Percentiles rank a stretch among this genome's conserved stretches.
phyloP scores from a whole-genome alignment of 768 basidiomycete species.

The Gyrodon lividus region DNA sequence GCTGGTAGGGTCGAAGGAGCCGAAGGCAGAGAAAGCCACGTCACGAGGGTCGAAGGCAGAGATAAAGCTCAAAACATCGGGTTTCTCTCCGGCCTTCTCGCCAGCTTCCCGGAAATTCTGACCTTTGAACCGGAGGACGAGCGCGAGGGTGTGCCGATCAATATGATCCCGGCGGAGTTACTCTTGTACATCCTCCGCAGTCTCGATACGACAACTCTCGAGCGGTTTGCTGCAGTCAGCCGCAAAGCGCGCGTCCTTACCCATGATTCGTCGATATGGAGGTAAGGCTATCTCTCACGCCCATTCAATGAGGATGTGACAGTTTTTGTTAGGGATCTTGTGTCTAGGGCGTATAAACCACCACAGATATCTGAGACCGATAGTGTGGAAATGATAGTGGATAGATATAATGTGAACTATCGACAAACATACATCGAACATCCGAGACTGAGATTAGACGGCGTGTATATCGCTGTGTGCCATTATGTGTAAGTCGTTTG shows the following conservation, averaged over 20 bases:
- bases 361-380: constrained; percentile 68
- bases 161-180: constrained; percentile 72
- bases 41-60: constrained; percentile 54
- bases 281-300: constrained; percentile 41
- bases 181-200: constrained; percentile 63
- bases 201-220: constrained; percentile 66
- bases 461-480: constrained; percentile 89
- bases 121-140: constrained; percentile 73
- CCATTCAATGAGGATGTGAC: constrained; percentile 4
- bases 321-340: constrained; percentile 51
- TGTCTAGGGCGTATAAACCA: constrained; percentile 63
- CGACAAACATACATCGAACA: constrained; percentile 80
- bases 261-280: constrained; percentile 73
- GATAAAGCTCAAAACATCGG: constrained; percentile 25
- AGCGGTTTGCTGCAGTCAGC: constrained; percentile 73
- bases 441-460: constrained; percentile 81
- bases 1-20: constrained; percentile 61
- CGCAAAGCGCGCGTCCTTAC: constrained; percentile 74
- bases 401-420: constrained; percentile 60
- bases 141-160: constrained; percentile 51
- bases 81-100: constrained; percentile 49
- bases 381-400: constrained; percentile 47
- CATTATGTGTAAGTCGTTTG: constrained; percentile 72
- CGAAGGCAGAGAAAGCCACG: constrained; percentile 70
- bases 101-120: constrained; percentile 46